Percentiles rank a stretch among this genome's conserved stretches.
These are phyloP conservation scores for Xerocomellus intermedius DNA, from an alignment of 768 basidiomycete species.

Conservation along the genomic window DNA sequence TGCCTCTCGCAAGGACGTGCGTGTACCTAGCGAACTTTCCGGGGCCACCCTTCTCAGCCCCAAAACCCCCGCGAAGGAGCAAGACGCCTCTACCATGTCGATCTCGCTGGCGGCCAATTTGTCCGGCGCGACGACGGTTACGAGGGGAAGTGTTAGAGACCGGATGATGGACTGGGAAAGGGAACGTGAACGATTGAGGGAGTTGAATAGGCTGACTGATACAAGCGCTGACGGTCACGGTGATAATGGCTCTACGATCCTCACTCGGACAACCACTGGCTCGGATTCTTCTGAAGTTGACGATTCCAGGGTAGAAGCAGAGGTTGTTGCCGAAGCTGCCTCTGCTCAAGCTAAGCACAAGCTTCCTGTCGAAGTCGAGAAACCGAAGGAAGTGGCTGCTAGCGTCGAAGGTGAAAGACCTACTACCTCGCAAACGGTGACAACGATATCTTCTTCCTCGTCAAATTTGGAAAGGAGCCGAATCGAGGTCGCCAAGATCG, in stretches of 20 bases:
- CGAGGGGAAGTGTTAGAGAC: constrained; percentile 44
- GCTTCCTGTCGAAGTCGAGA: neutral
- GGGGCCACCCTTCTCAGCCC: constrained; percentile 6
- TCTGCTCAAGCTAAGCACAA: constrained; percentile 8
- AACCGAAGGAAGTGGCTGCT: neutral
- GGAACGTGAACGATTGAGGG: constrained; percentile 65
- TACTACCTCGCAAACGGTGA: constrained; percentile 10
- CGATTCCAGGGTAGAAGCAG: constrained; percentile 26
- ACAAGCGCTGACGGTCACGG: constrained; percentile 42
- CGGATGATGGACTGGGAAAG: constrained; percentile 76
- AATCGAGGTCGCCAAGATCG: constrained; percentile 32
- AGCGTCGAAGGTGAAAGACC: constrained; percentile 4
- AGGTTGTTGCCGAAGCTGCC: constrained; percentile 23
- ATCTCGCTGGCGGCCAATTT: constrained; percentile 18
- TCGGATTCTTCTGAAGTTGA: constrained; percentile 28
- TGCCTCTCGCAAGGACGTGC: constrained; percentile 5
- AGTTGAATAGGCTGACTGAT: constrained; percentile 64
- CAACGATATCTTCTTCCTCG: constrained; percentile 18
- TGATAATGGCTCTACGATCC: constrained; percentile 33
- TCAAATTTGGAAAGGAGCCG: constrained; percentile 28
- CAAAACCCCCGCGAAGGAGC: constrained; percentile 18
- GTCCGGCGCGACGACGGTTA: constrained; percentile 12
- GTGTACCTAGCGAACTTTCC: constrained; percentile 1
- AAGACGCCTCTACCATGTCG: constrained; percentile 7
- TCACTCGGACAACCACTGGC: constrained; percentile 12